phyloP scores from a whole-genome alignment of 495 filamentous ascomycete genomes.

The Hypoxylon lenormandii region DNA sequence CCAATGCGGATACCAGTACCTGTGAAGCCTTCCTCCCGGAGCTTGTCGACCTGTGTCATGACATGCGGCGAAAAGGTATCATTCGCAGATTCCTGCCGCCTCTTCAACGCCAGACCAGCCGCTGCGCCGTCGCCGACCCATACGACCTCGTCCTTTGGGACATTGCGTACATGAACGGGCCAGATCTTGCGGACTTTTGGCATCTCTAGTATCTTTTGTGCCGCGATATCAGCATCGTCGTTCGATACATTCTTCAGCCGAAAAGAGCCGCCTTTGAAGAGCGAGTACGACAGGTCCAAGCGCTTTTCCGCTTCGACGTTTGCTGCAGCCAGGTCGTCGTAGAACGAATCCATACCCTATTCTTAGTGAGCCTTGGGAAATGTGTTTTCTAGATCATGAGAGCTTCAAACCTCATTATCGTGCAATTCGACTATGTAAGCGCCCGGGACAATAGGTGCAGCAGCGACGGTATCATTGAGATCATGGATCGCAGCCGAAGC shows the following conservation, averaged over 20 bases:
- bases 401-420: too few relatives aligned
- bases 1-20: conserved; percentile 63
- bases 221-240: too few relatives aligned
- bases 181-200: conserved; percentile 53
- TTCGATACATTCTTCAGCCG: conserved; percentile 55
- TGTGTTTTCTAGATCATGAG: too few relatives aligned
- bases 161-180: conserved; percentile 54
- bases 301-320: conserved; percentile 54
- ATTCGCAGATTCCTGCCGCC: conserved; percentile 47
- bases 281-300: conserved; percentile 58
- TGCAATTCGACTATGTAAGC: too few relatives aligned
- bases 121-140: conserved; percentile 51
- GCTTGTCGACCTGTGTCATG: conserved; percentile 65
- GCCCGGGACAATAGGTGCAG: too few relatives aligned
- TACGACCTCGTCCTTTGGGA: conserved; percentile 59
- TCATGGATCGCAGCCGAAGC: too few relatives aligned
- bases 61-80: conserved; percentile 60
- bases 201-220: conserved; percentile 50
- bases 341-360: too few relatives aligned
- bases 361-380: too few relatives aligned
- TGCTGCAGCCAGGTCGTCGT: too few relatives aligned
- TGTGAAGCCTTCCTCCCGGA: conserved; percentile 57
- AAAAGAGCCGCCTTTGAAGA: conserved; percentile 64
- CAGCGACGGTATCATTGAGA: too few relatives aligned
- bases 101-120: conserved; percentile 42